Base-by-base conservation (phyloP, 352 stramenopile genomes). In the Phytopythium sindhum region DNA sequence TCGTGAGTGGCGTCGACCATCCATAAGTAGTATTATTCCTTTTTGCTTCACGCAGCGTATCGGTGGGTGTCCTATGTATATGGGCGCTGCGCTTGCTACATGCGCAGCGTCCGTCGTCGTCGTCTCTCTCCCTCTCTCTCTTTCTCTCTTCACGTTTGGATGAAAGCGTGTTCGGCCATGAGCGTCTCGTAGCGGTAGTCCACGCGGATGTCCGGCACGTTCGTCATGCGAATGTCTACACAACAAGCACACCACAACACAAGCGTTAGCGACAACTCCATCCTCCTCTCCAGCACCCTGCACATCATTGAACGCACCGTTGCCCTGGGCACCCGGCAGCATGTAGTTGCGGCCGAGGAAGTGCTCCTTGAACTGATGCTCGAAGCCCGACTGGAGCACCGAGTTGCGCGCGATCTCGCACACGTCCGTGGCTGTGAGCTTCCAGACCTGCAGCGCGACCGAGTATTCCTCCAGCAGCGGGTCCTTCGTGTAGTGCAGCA, bases 401-500 rank as follows among this genome's bases (percentile, higher is more conserved):
- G 88, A 98, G 70, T 99, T 99, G 44, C 97, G 86, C 26, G 97
- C 97, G 66, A 99, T 98, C 80, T 99, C 98, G 74, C 96, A 99
- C 62, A 99, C 96, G 65, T 99, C 98, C 14, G 96, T 97, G 64
- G 97, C 96, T 28, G 90, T 98, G 57, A 98, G 80, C 70, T 97
- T 97, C 92, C 93, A 98, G 41, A 98, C 91, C 64, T 98, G 90
- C 5, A 87, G 81, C 77, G 92, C 93, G 24, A 97, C 86, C 60
- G 78, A 97, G 70, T 98, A 98, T 61, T 98, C 91, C 80, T 99
- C 98, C 19, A 99, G 73, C 33, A 99, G 74, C 28, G 98, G 86
- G 72, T 99, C 97, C 69, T 99, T 98, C 15, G 95, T 98, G 86
- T 99, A 98, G 74, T 99, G 98, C 39, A 99, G 95, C 76, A 99